Evolutionary conservation across 2,329 filamentous ascomycete genomes (phyloP).

Genomic region (Bipolaris oryzae): DNA sequence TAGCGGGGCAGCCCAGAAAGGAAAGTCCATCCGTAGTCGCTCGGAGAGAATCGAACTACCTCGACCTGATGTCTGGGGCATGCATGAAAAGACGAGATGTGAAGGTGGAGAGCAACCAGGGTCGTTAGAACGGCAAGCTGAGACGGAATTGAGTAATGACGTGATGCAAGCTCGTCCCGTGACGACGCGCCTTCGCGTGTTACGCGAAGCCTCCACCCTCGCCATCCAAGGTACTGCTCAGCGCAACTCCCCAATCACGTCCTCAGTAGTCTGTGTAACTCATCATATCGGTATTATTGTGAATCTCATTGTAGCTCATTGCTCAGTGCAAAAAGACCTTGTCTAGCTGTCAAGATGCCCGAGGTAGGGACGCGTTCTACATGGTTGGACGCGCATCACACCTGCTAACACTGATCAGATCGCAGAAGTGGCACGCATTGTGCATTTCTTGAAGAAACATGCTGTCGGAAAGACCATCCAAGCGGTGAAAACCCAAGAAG

Average conservation of each 20-base stretch:
- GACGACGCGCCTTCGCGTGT: conserved; percentile 35
- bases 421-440: conserved; percentile 75
- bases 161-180: conserved; percentile 32
- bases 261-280: not conserved
- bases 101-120: not conserved
- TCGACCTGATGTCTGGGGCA: not conserved
- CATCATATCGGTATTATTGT: not conserved
- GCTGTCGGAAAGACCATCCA: conserved; percentile 83
- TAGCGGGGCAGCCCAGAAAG: conserved; percentile 30
- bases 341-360: conserved; percentile 37
- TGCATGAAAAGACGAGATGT: not conserved
- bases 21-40: conserved; percentile 25
- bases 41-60: not conserved
- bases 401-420: conserved; percentile 46
- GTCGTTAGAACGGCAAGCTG: not conserved
- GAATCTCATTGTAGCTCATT: not conserved
- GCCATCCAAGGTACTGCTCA: conserved; percentile 1
- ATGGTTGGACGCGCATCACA: not conserved
- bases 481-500: conserved; percentile 73
- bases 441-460: conserved; percentile 81
- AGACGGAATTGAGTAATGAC: conserved; percentile 23
- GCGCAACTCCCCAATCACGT: conserved; percentile 3
- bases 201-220: conserved; percentile 16
- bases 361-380: conserved; percentile 35
- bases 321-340: not conserved